Base-by-base conservation (phyloP, 2,329 filamentous ascomycete genomes). In the Camptophora hylomeconis region DNA sequence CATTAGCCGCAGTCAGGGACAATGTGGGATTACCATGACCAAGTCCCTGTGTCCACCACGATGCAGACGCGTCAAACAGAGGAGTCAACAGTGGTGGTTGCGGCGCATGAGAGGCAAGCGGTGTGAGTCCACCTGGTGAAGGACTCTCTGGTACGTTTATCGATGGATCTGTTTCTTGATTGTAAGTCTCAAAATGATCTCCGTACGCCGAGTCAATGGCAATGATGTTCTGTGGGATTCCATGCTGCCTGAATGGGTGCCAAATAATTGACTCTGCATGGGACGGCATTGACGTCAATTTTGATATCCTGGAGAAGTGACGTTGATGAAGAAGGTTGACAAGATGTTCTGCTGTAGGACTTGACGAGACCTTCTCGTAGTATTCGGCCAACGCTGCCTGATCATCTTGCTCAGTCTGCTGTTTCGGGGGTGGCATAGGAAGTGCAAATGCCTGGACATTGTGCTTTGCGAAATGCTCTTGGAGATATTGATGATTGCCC, bases 41-140 rank as follows among this genome's bases (percentile, higher is more conserved):
- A 0, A 92, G 65, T 2, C 82, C 82, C 52, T 92, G 83, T 0
- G 82, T 92, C 82, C 83, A 92, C 82, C 83, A 92, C 0, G 80
- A 87, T 1, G 81, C 81, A 1, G 81, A 89, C 2, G 77, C 82
- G 42, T 92, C 83, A 31, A 89, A 84, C 0, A 78, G 75, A 1
- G 80, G 67, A 24, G 63, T 65, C 0, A 82, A 53, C 3, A 72
- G 46, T 5, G 56, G 42, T 19, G 33, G 17, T 14, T 20, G 21
- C 3, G 39, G 13, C 32, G 39, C 18, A 14, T 42, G 20, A 11
- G 38, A 21, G 14, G 35, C 32, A 4, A 43, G 28, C 5, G 40
- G 38, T 18, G 33, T 37, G 2, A 41, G 27, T 11, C 30, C 40
- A 15, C 22, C 26, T 9, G 14, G 15, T 11, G 25, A 7, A n/a